These are phyloP conservation scores for Mucor ambiguus DNA, from an alignment of 371 early-diverging fungal species.

Conservation along the genomic window DNA sequence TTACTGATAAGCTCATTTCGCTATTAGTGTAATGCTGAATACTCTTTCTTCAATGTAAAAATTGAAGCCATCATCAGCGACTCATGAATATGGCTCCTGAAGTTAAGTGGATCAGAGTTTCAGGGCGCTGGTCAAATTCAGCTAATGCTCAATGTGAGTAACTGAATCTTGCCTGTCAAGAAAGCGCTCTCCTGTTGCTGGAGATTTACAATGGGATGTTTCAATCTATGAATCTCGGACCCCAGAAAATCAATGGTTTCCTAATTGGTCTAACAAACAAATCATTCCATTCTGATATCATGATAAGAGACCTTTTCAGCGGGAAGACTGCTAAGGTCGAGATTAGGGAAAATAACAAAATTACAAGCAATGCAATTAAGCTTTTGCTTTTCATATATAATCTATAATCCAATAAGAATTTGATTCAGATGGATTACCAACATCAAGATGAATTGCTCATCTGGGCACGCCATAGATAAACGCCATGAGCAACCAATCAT, in stretches of 20 bases:
- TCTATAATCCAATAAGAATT: background rate
- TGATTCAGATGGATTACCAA: background rate
- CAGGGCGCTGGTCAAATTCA: background rate
- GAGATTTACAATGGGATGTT: background rate
- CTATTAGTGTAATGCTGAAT: background rate
- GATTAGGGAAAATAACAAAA: background rate
- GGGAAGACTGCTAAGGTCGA: background rate
- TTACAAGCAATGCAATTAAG: background rate
- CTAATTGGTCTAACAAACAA: background rate
- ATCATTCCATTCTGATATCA: background rate
- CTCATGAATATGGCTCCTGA: background rate
- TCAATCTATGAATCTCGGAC: background rate
- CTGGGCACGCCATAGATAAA: slow-evolving; percentile 29
- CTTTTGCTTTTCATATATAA: background rate
- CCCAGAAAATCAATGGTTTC: background rate
- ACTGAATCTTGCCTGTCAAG: background rate
- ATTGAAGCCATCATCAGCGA: background rate
- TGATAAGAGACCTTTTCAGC: background rate
- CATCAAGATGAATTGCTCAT: slow-evolving; percentile 7
- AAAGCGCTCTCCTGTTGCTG: background rate
- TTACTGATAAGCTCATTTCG: background rate
- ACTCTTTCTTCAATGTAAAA: background rate
- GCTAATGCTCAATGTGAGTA: background rate
- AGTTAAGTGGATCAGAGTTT: background rate
- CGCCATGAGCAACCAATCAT: slow-evolving; percentile 24